phyloP scores from a whole-genome alignment of 129 eudicot genomes.

The Flaveria sonorensis region DNA sequence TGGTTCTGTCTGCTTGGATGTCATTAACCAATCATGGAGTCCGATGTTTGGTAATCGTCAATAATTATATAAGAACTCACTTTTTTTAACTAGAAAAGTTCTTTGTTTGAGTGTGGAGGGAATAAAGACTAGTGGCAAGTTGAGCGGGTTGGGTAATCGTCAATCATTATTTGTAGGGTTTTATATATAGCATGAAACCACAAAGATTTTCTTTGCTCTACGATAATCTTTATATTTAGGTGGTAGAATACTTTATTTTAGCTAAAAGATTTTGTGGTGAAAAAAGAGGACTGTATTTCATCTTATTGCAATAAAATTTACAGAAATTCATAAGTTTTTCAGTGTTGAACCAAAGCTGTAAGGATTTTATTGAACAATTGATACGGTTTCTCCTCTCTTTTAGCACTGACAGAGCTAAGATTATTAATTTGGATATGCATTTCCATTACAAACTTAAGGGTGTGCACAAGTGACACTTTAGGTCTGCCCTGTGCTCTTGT shows the following conservation, averaged over 20 bases:
- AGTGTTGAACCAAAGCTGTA: not conserved
- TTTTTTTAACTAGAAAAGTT: not conserved
- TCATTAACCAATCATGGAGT: slow-evolving; percentile 91
- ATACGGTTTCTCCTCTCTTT: not conserved
- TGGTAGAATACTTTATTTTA: not conserved
- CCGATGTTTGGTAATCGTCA: slow-evolving; percentile 79
- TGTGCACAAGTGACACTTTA: not conserved
- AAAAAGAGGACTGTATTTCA: slow-evolving; percentile 7
- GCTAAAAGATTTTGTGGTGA: not conserved
- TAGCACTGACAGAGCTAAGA: not conserved
- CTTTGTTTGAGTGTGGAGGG: not conserved
- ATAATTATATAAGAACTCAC: not conserved
- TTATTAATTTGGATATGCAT: not conserved
- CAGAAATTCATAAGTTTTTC: not conserved
- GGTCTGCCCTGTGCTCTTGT: not conserved
- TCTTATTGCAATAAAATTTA: not conserved
- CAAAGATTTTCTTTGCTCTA: not conserved
- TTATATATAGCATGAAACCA: slow-evolving; percentile 6
- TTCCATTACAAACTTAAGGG: not conserved
- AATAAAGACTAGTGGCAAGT: slow-evolving; percentile 9
- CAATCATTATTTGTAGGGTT: not conserved
- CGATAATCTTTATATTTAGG: not conserved
- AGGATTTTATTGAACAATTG: not conserved
- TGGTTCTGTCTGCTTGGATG: slow-evolving; percentile 94
- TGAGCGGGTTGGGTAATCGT: slow-evolving; percentile 4